These are phyloP conservation scores for Erodium moschatum DNA, from an alignment of 441 rosid genomes.

Conservation along the genomic window DNA sequence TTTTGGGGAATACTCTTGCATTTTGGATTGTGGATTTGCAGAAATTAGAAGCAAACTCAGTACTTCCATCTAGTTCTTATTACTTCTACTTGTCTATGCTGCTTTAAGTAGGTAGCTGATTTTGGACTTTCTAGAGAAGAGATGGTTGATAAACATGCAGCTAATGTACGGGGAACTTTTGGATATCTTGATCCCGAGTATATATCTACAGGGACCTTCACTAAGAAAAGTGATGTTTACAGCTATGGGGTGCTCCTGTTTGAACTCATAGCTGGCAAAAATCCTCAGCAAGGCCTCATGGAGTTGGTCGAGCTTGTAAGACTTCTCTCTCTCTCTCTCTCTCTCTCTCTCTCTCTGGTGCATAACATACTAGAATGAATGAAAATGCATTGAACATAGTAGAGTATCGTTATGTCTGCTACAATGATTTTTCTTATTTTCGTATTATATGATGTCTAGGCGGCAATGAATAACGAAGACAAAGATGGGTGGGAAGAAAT, in stretches of 20 bases:
- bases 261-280: conserved; percentile 89
- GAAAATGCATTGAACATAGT: neutral
- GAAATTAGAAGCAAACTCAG: neutral
- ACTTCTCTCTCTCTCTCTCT: too few relatives aligned
- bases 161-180: conserved; percentile 22
- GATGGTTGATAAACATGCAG: conserved; percentile 23
- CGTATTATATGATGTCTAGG: conserved; percentile 36
- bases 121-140: conserved; percentile 27
- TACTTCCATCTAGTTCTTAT: neutral
- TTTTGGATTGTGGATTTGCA: neutral
- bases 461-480: conserved; percentile 75
- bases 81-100: neutral
- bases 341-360: neutral
- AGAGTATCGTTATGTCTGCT: neutral
- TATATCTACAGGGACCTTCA: conserved; percentile 20
- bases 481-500: conserved; percentile 96
- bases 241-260: conserved; percentile 89
- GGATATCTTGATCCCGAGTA: conserved; percentile 26
- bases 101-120: conserved; percentile 23
- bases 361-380: neutral
- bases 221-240: conserved; percentile 55
- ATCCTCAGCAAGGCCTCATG: conserved; percentile 91
- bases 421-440: neutral
- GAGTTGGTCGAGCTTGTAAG: conserved; percentile 89
- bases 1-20: neutral